Evolutionary conservation across 768 basidiomycete species (phyloP).

Genomic region (Candolleomyces eurysporus): DNA sequence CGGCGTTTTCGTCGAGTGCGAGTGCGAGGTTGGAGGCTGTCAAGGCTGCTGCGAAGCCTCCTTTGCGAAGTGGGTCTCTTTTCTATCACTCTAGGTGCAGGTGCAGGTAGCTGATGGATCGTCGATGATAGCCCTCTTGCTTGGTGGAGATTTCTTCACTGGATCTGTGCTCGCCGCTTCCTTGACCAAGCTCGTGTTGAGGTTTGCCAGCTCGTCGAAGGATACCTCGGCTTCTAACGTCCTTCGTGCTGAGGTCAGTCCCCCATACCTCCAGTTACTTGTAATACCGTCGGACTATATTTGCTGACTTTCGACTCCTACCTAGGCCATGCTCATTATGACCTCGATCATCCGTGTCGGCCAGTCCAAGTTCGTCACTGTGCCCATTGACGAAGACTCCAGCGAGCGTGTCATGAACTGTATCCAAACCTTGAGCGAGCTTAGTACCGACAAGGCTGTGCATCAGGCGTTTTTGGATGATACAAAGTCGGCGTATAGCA

Average conservation of each 20-base stretch:
- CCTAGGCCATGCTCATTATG: conserved; percentile 95
- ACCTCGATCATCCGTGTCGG: conserved; percentile 95
- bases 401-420: conserved; percentile 96
- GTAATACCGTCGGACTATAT: conserved; percentile 1
- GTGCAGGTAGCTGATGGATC: background rate
- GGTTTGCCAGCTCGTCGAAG: conserved; percentile 57
- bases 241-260: conserved; percentile 78
- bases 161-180: conserved; percentile 87
- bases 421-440: conserved; percentile 87
- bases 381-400: conserved; percentile 98
- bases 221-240: conserved; percentile 56
- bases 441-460: conserved; percentile 55
- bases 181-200: conserved; percentile 86
- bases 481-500: conserved; percentile 87
- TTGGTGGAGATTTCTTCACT: conserved; percentile 97
- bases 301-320: background rate
- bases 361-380: conserved; percentile 91
- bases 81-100: background rate
- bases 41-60: conserved; percentile 87
- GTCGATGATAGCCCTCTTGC: conserved; percentile 60
- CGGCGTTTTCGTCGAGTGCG: conserved; percentile 67
- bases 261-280: background rate
- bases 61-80: conserved; percentile 64
- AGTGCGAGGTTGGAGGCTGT: conserved; percentile 73
- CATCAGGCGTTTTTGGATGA: conserved; percentile 79